Base-by-base conservation (phyloP, 805 yeast species). In the Candida glaebosa region DNA sequence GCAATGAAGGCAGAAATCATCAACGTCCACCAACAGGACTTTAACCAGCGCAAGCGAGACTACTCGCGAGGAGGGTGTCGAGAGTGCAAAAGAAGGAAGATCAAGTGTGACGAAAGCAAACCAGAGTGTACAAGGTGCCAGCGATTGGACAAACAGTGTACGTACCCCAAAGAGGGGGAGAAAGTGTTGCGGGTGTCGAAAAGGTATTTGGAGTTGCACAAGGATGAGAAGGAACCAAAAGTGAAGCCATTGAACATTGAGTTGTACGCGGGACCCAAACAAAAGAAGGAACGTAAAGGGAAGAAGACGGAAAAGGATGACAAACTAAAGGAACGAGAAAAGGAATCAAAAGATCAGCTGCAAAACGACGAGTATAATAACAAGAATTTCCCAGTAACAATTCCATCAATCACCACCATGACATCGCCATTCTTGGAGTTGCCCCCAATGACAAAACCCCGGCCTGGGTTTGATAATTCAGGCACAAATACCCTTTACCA, bases 11-110 rank as follows among this genome's bases (percentile, higher is more conserved):
- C 31, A 12, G 38, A 35, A 16, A 35, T 35, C 31, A 35, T 20
- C 7, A 20, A 35, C 15, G 38, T 35, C n/a, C 31, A 28, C n/a
- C 31, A 20, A 22, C 17, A 35, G 14, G 38, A 35, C 12, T 35
- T 35, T 6, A 25, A 22, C 17, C 17, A 22, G 16, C n/a, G 14
- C 16, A 43, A 46, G 33, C 38, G 46, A 35, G 52, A 39, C 7
- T 68, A 68, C 47, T 58, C 62, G 48, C 65, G 65, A 40, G 60
- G 57, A 5, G 73, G 73, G 4, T 68, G 73, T 47, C 49, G 62
- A 18, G 73, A 67, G 44, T 68, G 73, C 46, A 68, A 67, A 45
- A 54, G 73, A 37, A 53, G 73, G n/a, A 68, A 68, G 43, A 67
- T 68, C 43, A 68, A 68, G 43, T 68, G 73, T 47, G 72, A 67